Conservation (phyloP, 495 filamentous ascomycete species). For the Trichoderma gamsii region DNA sequence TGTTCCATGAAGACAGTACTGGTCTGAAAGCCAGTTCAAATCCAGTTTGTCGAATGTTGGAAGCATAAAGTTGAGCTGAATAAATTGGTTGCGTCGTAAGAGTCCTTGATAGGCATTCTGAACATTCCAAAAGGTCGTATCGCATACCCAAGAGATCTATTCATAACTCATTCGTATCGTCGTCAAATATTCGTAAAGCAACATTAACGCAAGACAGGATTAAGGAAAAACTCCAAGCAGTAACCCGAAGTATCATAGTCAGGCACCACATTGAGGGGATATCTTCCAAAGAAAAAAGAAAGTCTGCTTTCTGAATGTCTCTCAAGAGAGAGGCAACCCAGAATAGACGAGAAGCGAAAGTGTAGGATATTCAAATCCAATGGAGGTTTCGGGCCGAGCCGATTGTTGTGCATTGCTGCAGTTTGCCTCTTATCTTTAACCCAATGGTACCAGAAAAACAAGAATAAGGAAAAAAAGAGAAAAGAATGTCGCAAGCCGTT, state of each 20-base stretch:
- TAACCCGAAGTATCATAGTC: neutral
- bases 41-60: neutral
- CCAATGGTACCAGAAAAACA: constrained; percentile 4
- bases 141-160: neutral
- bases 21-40: constrained; percentile 5
- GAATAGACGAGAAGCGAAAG: neutral
- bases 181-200: constrained; percentile 5
- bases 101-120: neutral
- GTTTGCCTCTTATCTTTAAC: constrained; percentile 17
- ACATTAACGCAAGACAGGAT: constrained; percentile 11
- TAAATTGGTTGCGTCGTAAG: neutral
- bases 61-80: constrained; percentile 5
- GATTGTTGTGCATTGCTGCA: constrained; percentile 17
- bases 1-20: neutral
- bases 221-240: neutral
- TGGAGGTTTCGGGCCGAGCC: constrained; percentile 16
- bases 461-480: constrained; percentile 10
- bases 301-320: neutral
- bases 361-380: constrained; percentile 3
- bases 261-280: neutral
- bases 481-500: constrained; percentile 16
- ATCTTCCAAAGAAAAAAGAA: constrained; percentile 5
- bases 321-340: neutral
- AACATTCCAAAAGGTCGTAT: neutral
- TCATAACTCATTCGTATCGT: constrained; percentile 12